Percentiles rank a stretch among this genome's conserved stretches.
These are phyloP conservation scores for Achaetomium macrosporum DNA, from an alignment of 2,329 filamentous ascomycete species.

Conservation along the genomic window DNA sequence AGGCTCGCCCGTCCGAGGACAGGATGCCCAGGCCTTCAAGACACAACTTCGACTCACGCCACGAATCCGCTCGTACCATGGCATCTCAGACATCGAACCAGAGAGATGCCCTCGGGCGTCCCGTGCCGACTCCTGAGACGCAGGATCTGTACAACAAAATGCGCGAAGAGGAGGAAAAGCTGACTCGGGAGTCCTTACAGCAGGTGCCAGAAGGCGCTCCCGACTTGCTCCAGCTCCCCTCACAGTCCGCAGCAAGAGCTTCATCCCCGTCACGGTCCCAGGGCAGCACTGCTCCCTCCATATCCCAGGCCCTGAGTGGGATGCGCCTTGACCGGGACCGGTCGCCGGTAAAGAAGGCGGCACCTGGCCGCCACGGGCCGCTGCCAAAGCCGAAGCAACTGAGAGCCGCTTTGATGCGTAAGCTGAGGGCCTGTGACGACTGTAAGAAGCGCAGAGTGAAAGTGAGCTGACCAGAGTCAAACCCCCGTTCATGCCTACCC, in stretches of 20 bases:
- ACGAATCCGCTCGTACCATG: constrained; percentile 1
- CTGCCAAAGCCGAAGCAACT: constrained; percentile 10
- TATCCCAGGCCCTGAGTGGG: constrained; percentile 2
- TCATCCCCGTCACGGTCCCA: constrained; percentile 17
- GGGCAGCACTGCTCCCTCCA: constrained; percentile 16
- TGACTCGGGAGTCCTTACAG: neutral
- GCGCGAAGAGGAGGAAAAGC: constrained; percentile 16
- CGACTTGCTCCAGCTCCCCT: constrained; percentile 9
- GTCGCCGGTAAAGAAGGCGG: constrained; percentile 1
- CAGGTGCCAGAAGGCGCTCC: neutral
- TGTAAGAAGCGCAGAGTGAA: constrained; percentile 23
- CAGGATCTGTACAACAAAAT: constrained; percentile 21
- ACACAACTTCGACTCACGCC: constrained; percentile 2
- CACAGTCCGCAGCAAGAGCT: constrained; percentile 9
- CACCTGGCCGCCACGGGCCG: constrained; percentile 14
- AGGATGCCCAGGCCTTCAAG: constrained; percentile 3
- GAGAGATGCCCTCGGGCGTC: neutral
- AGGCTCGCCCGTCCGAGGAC: neutral
- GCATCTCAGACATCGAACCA: neutral
- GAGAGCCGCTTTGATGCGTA: constrained; percentile 22
- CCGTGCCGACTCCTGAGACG: constrained; percentile 12
- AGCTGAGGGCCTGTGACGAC: constrained; percentile 20
- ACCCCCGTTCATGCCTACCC: neutral
- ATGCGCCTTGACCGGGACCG: constrained; percentile 4
- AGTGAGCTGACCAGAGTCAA: constrained; percentile 10